Evolutionary conservation across 73 alveolate species (phyloP), one percentile per base, ranked within the genome.

Genomic region (Paramecium pentaurelia): DNA sequence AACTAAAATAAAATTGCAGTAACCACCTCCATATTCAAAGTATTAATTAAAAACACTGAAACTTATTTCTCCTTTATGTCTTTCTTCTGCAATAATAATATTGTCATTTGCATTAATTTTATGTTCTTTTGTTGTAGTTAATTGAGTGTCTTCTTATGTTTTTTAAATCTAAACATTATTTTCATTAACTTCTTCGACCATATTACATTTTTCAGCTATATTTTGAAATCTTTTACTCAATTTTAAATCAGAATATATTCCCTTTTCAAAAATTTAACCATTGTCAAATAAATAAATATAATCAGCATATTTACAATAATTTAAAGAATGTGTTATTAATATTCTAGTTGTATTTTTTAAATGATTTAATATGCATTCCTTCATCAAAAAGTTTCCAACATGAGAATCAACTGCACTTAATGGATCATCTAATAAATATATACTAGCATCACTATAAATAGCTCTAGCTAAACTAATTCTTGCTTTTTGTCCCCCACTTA

Each of bases 401-500:
- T 96, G 86, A 37, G 98, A 95, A 92, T 97, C 99, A 60, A 97
- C 95, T 14, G 99, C 98, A 49, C 98, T 92, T 25, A 97, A 71
- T 10, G 98, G 98, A 94, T 97, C 99, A 95, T 97, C 99, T 86
- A 97, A 86, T 51, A 97, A 93, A 54, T 92, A 71, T 32, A 96
- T 95, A 60, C 96, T 98, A 71, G 92, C 86, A 58, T 97, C 96
- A 75, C 97, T 83, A 92, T 98, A 98, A 70, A 98, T 96, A 18
- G 99, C 99, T 86, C 99, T 93, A 2, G 99, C 99, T 18, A 98
- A 92, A 71, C 98, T 91, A 3, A 98, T 96, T 93, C 99, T 96
- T 22, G 99, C 98, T 94, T 98, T 98, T 91, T 98, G 98, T 8
- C 99, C 99, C 22, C 99, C 99, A 73, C 97, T 80, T 51, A 98